phyloP scores from a whole-genome alignment of 2,329 filamentous ascomycete species.

The Corinectria fuckeliana region DNA sequence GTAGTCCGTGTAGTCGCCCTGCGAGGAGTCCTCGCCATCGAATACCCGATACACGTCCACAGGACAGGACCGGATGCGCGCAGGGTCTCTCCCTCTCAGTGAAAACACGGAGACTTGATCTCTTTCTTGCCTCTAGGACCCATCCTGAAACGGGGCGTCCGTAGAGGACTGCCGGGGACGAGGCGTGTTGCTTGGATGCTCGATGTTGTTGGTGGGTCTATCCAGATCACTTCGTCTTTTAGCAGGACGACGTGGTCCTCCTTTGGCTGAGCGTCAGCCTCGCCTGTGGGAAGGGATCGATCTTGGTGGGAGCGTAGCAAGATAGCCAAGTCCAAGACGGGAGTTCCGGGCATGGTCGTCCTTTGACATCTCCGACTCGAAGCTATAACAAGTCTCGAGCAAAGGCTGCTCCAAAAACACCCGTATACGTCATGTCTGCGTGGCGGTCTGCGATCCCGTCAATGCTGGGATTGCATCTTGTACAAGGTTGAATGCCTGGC shows the following conservation, averaged over 20 bases:
- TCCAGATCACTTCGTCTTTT: background rate
- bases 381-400: slow-evolving; percentile 7
- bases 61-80: background rate
- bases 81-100: background rate
- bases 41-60: slow-evolving; percentile 10
- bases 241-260: background rate
- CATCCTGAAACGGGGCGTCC: background rate
- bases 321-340: slow-evolving; percentile 23
- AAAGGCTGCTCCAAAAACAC: slow-evolving; percentile 2
- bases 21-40: background rate
- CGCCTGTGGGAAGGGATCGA: background rate
- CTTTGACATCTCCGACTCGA: background rate
- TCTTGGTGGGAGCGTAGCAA: background rate
- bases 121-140: background rate
- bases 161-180: background rate
- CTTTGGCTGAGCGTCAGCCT: background rate
- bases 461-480: slow-evolving; percentile 3
- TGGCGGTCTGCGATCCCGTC: slow-evolving; percentile 10
- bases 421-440: background rate
- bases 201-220: background rate
- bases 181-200: background rate
- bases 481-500: background rate
- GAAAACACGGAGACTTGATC: background rate
- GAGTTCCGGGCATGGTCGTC: background rate
- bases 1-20: background rate